Conservation (phyloP, 2,329 filamentous ascomycete species). For the Xylaria sp. region DNA sequence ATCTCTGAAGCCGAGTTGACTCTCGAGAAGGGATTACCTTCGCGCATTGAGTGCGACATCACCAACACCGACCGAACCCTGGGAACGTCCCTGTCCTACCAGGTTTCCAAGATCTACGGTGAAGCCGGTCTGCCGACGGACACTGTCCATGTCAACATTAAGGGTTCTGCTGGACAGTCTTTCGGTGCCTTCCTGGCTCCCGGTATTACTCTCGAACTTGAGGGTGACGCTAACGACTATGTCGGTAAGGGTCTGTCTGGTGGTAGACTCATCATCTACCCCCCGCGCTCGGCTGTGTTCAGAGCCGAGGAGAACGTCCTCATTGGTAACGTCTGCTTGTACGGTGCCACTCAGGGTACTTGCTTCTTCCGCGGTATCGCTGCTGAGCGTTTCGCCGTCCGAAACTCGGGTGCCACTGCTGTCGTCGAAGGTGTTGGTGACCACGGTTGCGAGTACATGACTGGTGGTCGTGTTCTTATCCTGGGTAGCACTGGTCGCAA, state of each 20-base stretch:
- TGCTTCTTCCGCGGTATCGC: constrained; percentile 97
- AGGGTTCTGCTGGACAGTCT: constrained; percentile 92
- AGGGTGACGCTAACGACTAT: constrained; percentile 95
- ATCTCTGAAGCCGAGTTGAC: constrained; percentile 93
- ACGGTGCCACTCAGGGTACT: constrained; percentile 83
- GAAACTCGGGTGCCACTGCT: constrained; percentile 93
- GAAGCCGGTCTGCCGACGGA: constrained; percentile 85
- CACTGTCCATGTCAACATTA: constrained; percentile 93
- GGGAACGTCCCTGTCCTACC: constrained; percentile 91
- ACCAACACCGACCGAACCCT: constrained; percentile 94
- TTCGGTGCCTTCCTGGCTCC: constrained; percentile 92
- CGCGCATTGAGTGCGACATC: constrained; percentile 89
- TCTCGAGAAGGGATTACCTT: constrained; percentile 88
- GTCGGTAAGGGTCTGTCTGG: constrained; percentile 94
- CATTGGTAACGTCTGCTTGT: constrained; percentile 90
- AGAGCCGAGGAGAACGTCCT: constrained; percentile 95
- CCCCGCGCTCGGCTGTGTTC: constrained; percentile 82
- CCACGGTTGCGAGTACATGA: constrained; percentile 99
- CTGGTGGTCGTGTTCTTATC: constrained; percentile 82
- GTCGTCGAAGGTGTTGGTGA: constrained; percentile 95
- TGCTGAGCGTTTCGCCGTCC: constrained; percentile 92
- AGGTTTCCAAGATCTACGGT: constrained; percentile 88
- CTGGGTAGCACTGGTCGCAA: constrained; percentile 89
- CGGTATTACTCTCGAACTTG: constrained; percentile 88
- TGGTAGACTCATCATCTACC: constrained; percentile 88